phyloP scores from a whole-genome alignment of 192 early-diverging fungal genomes.

The Entomortierella parvispora region DNA sequence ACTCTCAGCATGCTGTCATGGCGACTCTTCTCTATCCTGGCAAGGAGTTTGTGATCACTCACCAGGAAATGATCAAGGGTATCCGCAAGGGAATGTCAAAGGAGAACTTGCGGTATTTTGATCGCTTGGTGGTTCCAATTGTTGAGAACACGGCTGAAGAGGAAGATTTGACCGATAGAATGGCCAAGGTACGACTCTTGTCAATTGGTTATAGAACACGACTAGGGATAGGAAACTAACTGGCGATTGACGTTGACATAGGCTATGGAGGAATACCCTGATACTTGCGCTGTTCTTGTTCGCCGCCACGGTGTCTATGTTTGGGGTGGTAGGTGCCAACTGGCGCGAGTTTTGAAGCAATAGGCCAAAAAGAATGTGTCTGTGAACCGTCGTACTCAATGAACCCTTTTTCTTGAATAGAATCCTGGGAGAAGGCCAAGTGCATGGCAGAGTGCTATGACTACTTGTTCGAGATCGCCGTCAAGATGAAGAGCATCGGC shows the following conservation, averaged over 20 bases:
- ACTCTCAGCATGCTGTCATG: constrained; percentile 96
- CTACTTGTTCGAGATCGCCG: constrained; percentile 97
- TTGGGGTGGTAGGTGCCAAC: constrained; percentile 79
- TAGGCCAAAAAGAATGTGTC: too few relatives aligned
- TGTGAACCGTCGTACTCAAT: not conserved
- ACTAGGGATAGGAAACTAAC: not conserved
- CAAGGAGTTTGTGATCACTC: constrained; percentile 85
- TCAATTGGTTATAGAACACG: not conserved
- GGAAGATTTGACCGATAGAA: constrained; percentile 87
- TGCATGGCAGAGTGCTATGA: constrained; percentile 99
- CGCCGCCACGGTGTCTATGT: constrained; percentile 97
- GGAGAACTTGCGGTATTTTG: constrained; percentile 77
- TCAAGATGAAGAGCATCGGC: constrained; percentile 89
- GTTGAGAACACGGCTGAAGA: constrained; percentile 97
- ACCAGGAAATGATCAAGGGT: constrained; percentile 99
- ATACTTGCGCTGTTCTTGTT: constrained; percentile 94
- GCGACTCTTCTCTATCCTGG: constrained; percentile 84
- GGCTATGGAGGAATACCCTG: constrained; percentile 89
- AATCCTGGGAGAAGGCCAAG: constrained; percentile 97
- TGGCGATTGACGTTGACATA: constrained; percentile 13
- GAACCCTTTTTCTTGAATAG: constrained; percentile 32
- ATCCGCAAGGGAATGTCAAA: constrained; percentile 80
- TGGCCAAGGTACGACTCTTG: constrained; percentile 69
- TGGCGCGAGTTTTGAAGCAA: too few relatives aligned
- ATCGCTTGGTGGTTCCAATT: constrained; percentile 90